phyloP scores from a whole-genome alignment of 2,329 filamentous ascomycete species.

The Fusarium nygamai region DNA sequence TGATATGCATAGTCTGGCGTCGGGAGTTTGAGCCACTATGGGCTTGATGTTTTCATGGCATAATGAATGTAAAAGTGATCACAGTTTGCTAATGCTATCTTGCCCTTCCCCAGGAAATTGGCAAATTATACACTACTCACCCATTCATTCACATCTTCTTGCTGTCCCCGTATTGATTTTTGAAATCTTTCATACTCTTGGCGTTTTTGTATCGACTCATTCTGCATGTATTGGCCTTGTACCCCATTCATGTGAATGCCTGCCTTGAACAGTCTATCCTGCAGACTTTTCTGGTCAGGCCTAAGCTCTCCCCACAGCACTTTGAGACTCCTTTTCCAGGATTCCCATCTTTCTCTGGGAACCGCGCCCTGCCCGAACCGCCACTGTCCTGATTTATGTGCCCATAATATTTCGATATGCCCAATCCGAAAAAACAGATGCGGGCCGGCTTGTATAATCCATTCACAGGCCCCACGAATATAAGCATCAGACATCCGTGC shows the following conservation, averaged over 20 bases:
- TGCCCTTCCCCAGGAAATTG: not conserved
- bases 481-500: constrained; percentile 28
- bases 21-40: constrained; percentile 40
- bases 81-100: not conserved
- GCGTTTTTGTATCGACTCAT: constrained; percentile 26
- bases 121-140: not conserved
- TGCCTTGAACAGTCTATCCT: not conserved
- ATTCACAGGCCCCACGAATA: constrained; percentile 42
- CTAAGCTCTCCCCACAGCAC: constrained; percentile 29
- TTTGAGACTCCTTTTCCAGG: constrained; percentile 45
- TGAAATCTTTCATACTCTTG: constrained; percentile 22
- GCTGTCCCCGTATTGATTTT: not conserved
- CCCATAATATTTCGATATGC: not conserved
- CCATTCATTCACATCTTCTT: not conserved
- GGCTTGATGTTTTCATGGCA: constrained; percentile 18
- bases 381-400: constrained; percentile 31
- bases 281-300: constrained; percentile 29
- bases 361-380: constrained; percentile 31
- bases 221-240: not conserved
- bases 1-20: constrained; percentile 41
- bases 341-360: constrained; percentile 43
- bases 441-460: constrained; percentile 45
- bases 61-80: constrained; percentile 7
- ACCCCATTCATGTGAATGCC: not conserved
- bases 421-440: constrained; percentile 31